Base-by-base conservation (phyloP, 345 rosid genomes). In the Brassica napus region DNA sequence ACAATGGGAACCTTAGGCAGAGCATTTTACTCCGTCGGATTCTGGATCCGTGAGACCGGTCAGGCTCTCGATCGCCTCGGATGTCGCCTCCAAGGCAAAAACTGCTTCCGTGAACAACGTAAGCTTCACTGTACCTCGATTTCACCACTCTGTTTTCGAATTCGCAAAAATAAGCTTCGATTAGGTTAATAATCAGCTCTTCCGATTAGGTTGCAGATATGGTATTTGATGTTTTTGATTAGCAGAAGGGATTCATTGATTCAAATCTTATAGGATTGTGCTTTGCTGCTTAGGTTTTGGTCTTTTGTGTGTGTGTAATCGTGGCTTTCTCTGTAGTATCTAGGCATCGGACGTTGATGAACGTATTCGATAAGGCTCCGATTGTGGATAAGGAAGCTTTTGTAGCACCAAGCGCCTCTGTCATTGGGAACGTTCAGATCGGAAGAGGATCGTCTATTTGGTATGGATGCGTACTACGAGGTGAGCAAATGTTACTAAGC, bases 11-110 rank as follows among this genome's bases (percentile, higher is more conserved):
- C 92, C 73, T 85, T 94, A 15, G 97, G 98, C 2, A 82, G 84
- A 86, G 97, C 97, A 61, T 78, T 93, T 60, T 93, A 93, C 92
- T 81, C 93, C 72, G 91, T 93, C 15, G 97, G 97, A 47, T 91
- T 94, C 82, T 94, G 99, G 98, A 87, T 94, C 84, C 91, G 99
- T 72, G 98, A 94, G 88, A 88, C 92, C 4, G 97, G 98, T 31
- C 97, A 91, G 58, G 98, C 98, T 57, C 87, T 94, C 68, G 94
- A 91, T 88, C 97, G 96, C 47, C 95, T 94, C 65, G 98, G 98
- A 63, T 88, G 92, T 82, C 96, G 94, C 73, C 93, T 91, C 80
- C 98, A 92, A 84, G 95, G 97, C 82, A 91, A 80, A 75, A 73
- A 86, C 86, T 85, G 78, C 83, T 91, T 94, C 82, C 90, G 90